Percentiles rank a stretch among this genome's conserved stretches.
Evolutionary conservation across 257 asterid genomes (phyloP).

Genomic region (Osmanthus fragrans): DNA sequence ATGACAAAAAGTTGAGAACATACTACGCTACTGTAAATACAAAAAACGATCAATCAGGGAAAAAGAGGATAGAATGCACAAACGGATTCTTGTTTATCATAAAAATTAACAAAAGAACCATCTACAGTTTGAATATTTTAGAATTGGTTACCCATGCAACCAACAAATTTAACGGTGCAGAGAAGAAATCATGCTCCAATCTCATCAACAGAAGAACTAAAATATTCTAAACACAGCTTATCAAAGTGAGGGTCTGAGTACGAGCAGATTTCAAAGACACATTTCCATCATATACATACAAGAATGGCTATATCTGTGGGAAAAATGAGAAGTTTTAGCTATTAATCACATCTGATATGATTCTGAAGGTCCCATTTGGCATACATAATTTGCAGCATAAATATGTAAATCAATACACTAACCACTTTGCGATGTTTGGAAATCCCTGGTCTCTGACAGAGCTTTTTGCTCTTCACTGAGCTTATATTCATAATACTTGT

Average conservation of each 20-base stretch:
- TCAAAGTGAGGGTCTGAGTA: background rate
- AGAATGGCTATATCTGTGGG: background rate
- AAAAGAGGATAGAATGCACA: background rate
- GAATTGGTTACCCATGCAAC: background rate
- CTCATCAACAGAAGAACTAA: background rate
- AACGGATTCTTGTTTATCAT: background rate
- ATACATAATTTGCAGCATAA: background rate
- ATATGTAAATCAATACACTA: slow-evolving; percentile 31
- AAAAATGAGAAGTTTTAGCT: background rate
- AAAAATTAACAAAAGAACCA: background rate
- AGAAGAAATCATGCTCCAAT: background rate
- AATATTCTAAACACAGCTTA: background rate
- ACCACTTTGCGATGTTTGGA: slow-evolving; percentile 54
- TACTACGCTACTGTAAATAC: background rate
- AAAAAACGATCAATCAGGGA: background rate
- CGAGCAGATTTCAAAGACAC: background rate
- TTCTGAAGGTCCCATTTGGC: background rate
- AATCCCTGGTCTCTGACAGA: slow-evolving; percentile 53
- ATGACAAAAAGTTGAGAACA: background rate
- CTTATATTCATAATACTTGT: slow-evolving; percentile 78
- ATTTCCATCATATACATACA: background rate
- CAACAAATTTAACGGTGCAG: background rate
- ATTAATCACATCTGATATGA: background rate
- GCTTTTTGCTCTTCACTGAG: slow-evolving; percentile 74
- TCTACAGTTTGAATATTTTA: background rate